Evolutionary conservation across 106 monocot genomes (phyloP), one percentile per base, ranked within the genome.

Genomic region (Xerophyta viscosa): DNA sequence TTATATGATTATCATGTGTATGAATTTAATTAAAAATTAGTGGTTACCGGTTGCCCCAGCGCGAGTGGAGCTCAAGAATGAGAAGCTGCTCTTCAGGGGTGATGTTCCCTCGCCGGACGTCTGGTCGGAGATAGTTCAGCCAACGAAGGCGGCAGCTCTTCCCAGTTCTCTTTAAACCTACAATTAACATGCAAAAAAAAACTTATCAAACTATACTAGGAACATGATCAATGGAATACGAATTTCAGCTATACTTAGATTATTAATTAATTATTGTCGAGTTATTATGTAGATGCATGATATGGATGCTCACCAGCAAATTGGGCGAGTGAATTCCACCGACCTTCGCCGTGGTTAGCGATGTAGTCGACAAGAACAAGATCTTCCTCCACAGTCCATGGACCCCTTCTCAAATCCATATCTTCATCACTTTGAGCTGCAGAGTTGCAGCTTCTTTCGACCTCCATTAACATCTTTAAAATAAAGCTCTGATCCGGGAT

Each of bases 381-480:
- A 64, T 94, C 94, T 20, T 94, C 94, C 20, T 94, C 94, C n/a
- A 78, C 77, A 0, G 94, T 94, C 94, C 94, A 94, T 7, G 94
- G 94, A n/a, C 94, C 94, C 62, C 87, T 78, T 24, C 88, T 71
- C 31, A 94, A 37, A 27, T 87, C 83, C 37, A 41, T 51, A 19
- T 79, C 79, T 27, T 82, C 58, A 20, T 70, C 65, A 45, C 39
- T 48, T 1, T 46, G 2, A 19, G 13, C 1, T 46, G 46, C 19
- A 18, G 46, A 14, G 13, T 7, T 19, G 19, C 46, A 2, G n/a
- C 14, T 17, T 20, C 46, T 46, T 20, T 19, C 18, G 2, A 46
- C 18, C 20, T 46, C 46, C 46, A 46, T 46, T 19, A 20, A 46
- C 20, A n/a, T n/a, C n/a, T n/a, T n/a, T n/a, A n/a, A n/a, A n/a